Evolutionary conservation across 768 basidiomycete genomes (phyloP).

Genomic region (Amanita subjunquillea): DNA sequence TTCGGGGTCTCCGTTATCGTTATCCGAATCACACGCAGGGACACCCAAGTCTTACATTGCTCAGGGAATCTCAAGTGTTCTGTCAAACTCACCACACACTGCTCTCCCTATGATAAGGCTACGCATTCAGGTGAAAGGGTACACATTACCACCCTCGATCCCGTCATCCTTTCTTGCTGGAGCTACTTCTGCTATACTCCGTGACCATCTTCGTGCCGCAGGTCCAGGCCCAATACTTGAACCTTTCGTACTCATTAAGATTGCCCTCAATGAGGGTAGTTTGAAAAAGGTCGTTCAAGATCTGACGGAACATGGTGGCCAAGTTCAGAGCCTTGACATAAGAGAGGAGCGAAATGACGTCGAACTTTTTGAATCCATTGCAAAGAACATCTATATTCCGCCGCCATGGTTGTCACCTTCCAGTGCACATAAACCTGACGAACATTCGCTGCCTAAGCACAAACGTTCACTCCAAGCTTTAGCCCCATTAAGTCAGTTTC

Average conservation of each 20-base stretch:
- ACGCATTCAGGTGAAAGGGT: constrained; percentile 40
- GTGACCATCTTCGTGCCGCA: constrained; percentile 46
- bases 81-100: constrained; percentile 74
- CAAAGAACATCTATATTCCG: constrained; percentile 67
- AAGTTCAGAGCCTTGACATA: constrained; percentile 57
- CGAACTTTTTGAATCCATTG: constrained; percentile 34
- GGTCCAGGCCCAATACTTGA: constrained; percentile 72
- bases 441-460: constrained; percentile 22
- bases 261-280: constrained; percentile 54
- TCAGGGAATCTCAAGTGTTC: constrained; percentile 57
- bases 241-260: constrained; percentile 63
- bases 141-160: constrained; percentile 30
- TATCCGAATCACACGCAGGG: constrained; percentile 38
- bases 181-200: constrained; percentile 54
- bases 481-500: constrained; percentile 72
- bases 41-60: constrained; percentile 46
- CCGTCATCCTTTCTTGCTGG: constrained; percentile 49
- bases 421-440: constrained; percentile 13
- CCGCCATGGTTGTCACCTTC: constrained; percentile 73
- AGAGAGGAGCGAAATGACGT: constrained; percentile 25
- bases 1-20: constrained; percentile 37
- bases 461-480: constrained; percentile 63
- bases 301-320: constrained; percentile 76
- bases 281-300: constrained; percentile 78
- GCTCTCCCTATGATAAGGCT: constrained; percentile 60